phyloP scores from a whole-genome alignment of 768 basidiomycete genomes.

The Phylloporus rhodoxanthus region DNA sequence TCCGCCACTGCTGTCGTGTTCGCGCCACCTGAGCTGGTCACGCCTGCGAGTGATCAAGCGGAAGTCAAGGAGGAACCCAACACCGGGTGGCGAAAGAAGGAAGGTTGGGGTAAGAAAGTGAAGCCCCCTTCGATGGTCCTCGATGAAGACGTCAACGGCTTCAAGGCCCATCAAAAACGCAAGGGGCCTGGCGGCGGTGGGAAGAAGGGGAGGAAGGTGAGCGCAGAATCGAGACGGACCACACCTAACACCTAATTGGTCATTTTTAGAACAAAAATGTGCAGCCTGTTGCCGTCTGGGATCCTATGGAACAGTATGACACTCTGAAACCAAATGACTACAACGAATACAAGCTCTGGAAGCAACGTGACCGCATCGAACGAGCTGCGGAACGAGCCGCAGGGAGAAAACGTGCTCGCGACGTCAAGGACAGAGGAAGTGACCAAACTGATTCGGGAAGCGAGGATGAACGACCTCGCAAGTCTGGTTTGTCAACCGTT shows the following conservation, averaged over 20 bases:
- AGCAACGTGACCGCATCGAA: conserved; percentile 69
- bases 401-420: conserved; percentile 54
- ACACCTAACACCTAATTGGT: conserved; percentile 1
- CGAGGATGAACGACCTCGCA: conserved; percentile 62
- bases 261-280: conserved; percentile 53
- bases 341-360: conserved; percentile 81
- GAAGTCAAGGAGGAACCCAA: conserved; percentile 25
- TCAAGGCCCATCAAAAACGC: conserved; percentile 54
- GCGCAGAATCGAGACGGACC: conserved; percentile 4
- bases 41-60: conserved; percentile 19
- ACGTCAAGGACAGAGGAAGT: conserved; percentile 42
- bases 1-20: conserved; percentile 62
- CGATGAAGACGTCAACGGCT: conserved; percentile 85
- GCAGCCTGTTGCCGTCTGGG: conserved; percentile 56
- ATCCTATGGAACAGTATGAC: conserved; percentile 72
- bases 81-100: conserved; percentile 37
- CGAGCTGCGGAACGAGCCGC: conserved; percentile 54
- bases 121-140: conserved; percentile 88
- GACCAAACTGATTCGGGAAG: conserved; percentile 64
- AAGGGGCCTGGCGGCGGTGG: conserved; percentile 42
- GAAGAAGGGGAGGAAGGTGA: conserved; percentile 59
- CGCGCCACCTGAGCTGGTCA: conserved; percentile 59
- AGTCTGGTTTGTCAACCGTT: conserved; percentile 47
- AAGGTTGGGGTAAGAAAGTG: conserved; percentile 83
- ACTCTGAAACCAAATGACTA: conserved; percentile 82